Base-by-base conservation (phyloP, 768 basidiomycete genomes). In the Pleurotus tuber-regium region DNA sequence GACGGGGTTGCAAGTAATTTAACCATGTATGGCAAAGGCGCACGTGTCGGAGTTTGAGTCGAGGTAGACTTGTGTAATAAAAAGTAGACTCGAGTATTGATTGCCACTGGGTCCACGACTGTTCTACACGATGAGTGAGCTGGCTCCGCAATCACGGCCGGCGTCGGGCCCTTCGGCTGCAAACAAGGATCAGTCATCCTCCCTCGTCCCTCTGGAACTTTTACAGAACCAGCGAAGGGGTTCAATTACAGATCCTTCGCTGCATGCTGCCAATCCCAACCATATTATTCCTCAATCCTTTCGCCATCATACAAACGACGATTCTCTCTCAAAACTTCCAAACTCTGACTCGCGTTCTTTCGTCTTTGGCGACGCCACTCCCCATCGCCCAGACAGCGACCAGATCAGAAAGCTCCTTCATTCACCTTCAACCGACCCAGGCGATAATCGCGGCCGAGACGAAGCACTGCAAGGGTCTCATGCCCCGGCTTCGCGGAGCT, bases 211-310 rank as follows among this genome's bases (percentile, higher is more conserved):
- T 7, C 82, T 91, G 60, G 85, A 89, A 64, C 84, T 79, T 64
- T 77, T 90, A 21, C 88, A 89, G 65, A 88, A 79, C 50, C 89
- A 90, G 62, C 80, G 89, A n/a, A 72, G 88, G 52, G 87, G 87
- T 53, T 91, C 90, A 1, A 86, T 89, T 63, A 89, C 89, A 6
- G 90, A 92, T 72, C 89, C 89, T 2, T 84, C 85, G 35, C 75
- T 90, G 43, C 87, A 89, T 68, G 83, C 84, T 53, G 73, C 80
- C 23, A 67, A 75, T 3, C n/a, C n/a, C n/a, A n/a, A n/a, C n/a
- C n/a, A n/a, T n/a, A n/a, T n/a, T n/a, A n/a, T n/a, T n/a, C 64
- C 68, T 0, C 38, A 59, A 38, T 55, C 19, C 31, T 63, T 62
- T 57, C 65, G 63, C 23, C 59, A 58, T 33, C 58, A 51, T 28